Percentiles rank a stretch among this genome's conserved stretches.
These are phyloP conservation scores for Limnomonas spitsbergensis DNA, from an alignment of 139 green algal genomes.

Conservation along the genomic window DNA sequence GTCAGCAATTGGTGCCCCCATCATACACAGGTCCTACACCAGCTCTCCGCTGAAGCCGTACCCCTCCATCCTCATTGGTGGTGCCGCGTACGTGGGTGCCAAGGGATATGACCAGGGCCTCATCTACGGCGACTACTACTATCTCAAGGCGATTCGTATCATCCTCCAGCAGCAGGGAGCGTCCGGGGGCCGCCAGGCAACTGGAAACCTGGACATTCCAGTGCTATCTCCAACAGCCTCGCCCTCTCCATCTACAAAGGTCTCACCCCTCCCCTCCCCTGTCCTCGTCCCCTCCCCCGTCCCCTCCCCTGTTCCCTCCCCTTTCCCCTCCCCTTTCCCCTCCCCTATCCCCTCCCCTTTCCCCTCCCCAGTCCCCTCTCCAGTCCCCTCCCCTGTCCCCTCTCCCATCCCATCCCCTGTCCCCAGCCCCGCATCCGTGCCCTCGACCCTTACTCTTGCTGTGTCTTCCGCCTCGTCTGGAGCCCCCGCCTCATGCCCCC, in stretches of 20 bases:
- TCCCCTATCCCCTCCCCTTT: not conserved
- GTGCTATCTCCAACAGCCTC: no score
- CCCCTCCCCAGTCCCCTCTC: not conserved
- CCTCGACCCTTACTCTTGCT: not conserved
- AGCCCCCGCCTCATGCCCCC: not conserved
- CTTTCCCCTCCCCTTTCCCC: not conserved
- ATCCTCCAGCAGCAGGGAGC: not conserved
- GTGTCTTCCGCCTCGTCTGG: not conserved
- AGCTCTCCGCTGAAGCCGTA: not conserved
- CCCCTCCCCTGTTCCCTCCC: not conserved
- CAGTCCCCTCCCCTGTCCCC: not conserved
- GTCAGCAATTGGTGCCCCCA: no score
- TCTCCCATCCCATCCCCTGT: not conserved
- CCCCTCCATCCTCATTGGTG: not conserved
- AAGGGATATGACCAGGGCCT: not conserved
- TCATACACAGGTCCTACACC: not conserved
- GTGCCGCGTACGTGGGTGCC: not conserved
- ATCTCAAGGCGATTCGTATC: not conserved
- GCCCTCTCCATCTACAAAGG: no score
- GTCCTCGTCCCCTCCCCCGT: not conserved
- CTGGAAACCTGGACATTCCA: no score
- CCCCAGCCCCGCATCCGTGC: not conserved
- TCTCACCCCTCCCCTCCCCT: no score
- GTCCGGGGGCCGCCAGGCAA: no score
- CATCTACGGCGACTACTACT: slow-evolving; percentile 1